These are phyloP conservation scores for Phytophthora tentaculata DNA, from an alignment of 352 stramenopile species.

Conservation along the genomic window DNA sequence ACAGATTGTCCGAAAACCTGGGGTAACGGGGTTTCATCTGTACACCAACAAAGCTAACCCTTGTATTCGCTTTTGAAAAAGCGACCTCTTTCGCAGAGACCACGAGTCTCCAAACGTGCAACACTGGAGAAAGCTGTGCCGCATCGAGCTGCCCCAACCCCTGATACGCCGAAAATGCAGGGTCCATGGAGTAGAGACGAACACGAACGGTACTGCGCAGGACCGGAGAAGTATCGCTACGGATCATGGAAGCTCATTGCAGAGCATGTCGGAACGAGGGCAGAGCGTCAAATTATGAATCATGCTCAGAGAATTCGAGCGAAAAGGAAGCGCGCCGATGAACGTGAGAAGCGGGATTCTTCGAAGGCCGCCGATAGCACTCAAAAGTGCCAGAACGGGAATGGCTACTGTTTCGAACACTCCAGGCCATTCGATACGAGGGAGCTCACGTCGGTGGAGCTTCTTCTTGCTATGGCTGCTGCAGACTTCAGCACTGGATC, in stretches of 20 bases:
- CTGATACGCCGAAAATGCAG: neutral
- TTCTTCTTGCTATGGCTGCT: conserved; percentile 2
- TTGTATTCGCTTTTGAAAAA: too few species aligned
- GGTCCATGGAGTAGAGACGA: conserved; percentile 27
- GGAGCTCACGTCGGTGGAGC: conserved; percentile 6
- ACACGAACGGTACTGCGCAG: conserved; percentile 21
- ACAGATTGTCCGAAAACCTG: too few species aligned
- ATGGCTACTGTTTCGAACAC: neutral
- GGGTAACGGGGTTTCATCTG: too few species aligned
- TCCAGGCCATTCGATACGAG: neutral
- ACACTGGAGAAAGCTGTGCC: neutral
- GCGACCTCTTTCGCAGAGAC: too few species aligned
- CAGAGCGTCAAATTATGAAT: conserved; percentile 24
- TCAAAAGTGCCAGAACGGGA: conserved; percentile 5
- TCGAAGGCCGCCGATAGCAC: neutral
- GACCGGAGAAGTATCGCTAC: conserved; percentile 15
- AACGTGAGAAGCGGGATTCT: conserved; percentile 4
- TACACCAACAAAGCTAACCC: too few species aligned
- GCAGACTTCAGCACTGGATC: neutral
- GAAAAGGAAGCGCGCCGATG: conserved; percentile 19
- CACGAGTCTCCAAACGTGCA: too few species aligned
- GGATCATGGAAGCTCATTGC: conserved; percentile 24
- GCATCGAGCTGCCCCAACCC: neutral
- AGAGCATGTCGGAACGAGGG: conserved; percentile 21
- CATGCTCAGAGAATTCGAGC: conserved; percentile 28